Percentiles rank a stretch among this genome's conserved stretches.
phyloP scores from a whole-genome alignment of 2,329 filamentous ascomycete genomes.

The Cladophialophora psammophila region DNA sequence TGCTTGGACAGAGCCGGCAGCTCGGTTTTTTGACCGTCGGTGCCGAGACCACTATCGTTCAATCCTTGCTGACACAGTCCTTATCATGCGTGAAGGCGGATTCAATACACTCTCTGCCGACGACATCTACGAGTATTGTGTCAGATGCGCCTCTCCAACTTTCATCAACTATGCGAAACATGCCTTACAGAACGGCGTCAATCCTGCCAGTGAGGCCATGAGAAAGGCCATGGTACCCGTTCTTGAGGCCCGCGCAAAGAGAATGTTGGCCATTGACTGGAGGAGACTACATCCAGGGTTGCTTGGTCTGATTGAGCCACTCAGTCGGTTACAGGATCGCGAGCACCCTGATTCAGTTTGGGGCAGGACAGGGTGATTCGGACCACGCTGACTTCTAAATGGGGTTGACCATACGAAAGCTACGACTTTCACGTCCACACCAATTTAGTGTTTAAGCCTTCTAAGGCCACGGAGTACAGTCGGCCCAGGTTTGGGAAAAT shows the following conservation, averaged over 20 bases:
- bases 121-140: slow-evolving; percentile 37
- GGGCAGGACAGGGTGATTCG: not conserved
- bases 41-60: slow-evolving; percentile 3
- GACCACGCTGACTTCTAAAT: not conserved
- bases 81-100: slow-evolving; percentile 37
- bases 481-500: not conserved
- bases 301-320: not conserved
- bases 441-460: not conserved
- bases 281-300: slow-evolving; percentile 10
- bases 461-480: not conserved
- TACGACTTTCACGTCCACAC: not conserved
- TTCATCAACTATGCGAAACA: slow-evolving; percentile 13
- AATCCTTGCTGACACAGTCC: slow-evolving; percentile 30
- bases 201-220: slow-evolving; percentile 22
- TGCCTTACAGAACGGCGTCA: not conserved
- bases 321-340: not conserved
- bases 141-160: slow-evolving; percentile 24
- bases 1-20: not conserved
- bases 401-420: not conserved
- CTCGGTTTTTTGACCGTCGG: not conserved
- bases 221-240: slow-evolving; percentile 22
- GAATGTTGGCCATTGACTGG: slow-evolving; percentile 26
- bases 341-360: not conserved
- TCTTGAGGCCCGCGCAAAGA: slow-evolving; percentile 22
- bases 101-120: slow-evolving; percentile 29